These are phyloP conservation scores for Aschersonia sp. DNA, from an alignment of 2,329 filamentous ascomycete species.

Conservation along the genomic window DNA sequence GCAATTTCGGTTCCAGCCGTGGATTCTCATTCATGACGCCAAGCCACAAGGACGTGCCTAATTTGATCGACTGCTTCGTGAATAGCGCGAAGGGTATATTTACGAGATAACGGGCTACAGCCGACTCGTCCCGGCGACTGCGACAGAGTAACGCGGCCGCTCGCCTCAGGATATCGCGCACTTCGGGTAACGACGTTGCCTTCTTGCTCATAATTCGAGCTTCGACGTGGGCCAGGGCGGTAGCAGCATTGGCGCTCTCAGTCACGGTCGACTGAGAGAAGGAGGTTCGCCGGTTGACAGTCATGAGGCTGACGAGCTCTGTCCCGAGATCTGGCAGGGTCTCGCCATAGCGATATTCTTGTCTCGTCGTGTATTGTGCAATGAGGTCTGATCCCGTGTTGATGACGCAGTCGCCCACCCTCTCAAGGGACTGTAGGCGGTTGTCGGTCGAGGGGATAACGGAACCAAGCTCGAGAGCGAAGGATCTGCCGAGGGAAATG, in stretches of 20 bases:
- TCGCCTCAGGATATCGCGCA: constrained; percentile 68
- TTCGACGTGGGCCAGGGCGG: constrained; percentile 59
- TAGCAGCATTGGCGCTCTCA: constrained; percentile 44
- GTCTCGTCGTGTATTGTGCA: constrained; percentile 90
- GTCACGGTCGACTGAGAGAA: constrained; percentile 35
- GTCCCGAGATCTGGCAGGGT: constrained; percentile 53
- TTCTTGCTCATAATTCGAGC: constrained; percentile 54
- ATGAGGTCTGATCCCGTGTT: constrained; percentile 94
- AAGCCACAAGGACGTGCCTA: constrained; percentile 91
- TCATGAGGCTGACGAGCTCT: constrained; percentile 49
- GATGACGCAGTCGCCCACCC: constrained; percentile 56
- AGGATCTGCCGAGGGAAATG: constrained; percentile 81
- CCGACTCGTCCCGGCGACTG: constrained; percentile 57
- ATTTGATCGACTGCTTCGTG: constrained; percentile 86
- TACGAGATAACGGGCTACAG: constrained; percentile 76
- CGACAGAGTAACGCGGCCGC: constrained; percentile 79
- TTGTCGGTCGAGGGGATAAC: constrained; percentile 77
- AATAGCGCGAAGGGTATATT: constrained; percentile 87
- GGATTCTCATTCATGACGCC: constrained; percentile 96
- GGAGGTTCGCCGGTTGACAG: constrained; percentile 35
- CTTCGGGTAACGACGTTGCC: constrained; percentile 54
- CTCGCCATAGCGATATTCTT: constrained; percentile 86
- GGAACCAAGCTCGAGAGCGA: constrained; percentile 85
- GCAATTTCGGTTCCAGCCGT: constrained; percentile 67
- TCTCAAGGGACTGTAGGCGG: constrained; percentile 67